Evolutionary conservation across 2,329 filamentous ascomycete genomes (phyloP).

Genomic region (Madurella fahalii): DNA sequence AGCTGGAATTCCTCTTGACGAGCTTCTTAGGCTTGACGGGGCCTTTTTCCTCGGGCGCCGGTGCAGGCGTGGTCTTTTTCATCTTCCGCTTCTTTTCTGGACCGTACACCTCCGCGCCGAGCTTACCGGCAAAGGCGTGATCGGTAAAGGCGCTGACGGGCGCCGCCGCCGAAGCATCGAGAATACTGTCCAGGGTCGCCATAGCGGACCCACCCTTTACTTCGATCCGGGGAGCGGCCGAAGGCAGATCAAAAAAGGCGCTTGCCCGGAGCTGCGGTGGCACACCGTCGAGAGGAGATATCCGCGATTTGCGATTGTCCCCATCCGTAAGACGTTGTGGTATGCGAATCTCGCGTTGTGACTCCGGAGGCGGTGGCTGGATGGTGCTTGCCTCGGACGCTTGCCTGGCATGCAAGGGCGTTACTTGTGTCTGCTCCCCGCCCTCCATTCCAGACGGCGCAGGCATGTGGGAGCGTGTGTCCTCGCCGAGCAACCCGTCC

Average conservation of each 20-base stretch:
- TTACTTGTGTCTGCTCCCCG: background rate
- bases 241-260: conserved; percentile 77
- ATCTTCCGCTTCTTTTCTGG: conserved; percentile 44
- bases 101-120: conserved; percentile 73
- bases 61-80: conserved; percentile 22
- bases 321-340: conserved; percentile 29
- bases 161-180: conserved; percentile 82
- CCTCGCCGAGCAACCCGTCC: conserved; percentile 14
- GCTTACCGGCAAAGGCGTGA: conserved; percentile 73
- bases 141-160: conserved; percentile 91
- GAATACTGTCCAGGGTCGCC: conserved; percentile 82
- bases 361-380: conserved; percentile 11
- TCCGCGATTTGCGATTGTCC: conserved; percentile 38
- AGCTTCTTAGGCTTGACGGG: conserved; percentile 19
- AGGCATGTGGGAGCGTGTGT: background rate
- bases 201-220: conserved; percentile 77
- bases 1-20: conserved; percentile 21
- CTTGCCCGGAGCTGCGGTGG: conserved; percentile 87
- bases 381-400: conserved; percentile 25
- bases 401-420: conserved; percentile 21
- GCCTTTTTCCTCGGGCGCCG: conserved; percentile 5
- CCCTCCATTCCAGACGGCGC: conserved; percentile 5
- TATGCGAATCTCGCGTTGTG: conserved; percentile 26
- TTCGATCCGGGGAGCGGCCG: conserved; percentile 48
- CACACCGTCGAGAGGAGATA: conserved; percentile 49